These are phyloP conservation scores for Microdochium bolleyi DNA, from an alignment of 2,329 filamentous ascomycete genomes.

Conservation along the genomic window DNA sequence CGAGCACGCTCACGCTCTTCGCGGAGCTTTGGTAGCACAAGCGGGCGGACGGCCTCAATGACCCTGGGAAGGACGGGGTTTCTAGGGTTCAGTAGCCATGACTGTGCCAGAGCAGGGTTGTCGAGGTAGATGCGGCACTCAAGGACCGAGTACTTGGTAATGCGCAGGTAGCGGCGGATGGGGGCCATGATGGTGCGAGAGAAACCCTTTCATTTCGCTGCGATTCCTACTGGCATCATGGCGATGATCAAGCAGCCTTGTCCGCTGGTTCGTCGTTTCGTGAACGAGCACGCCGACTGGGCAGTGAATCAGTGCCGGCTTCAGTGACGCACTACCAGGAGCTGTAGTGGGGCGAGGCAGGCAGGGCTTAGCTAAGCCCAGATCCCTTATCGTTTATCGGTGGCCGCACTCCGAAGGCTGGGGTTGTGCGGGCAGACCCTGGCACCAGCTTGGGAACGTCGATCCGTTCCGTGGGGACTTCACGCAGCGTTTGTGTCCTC, in stretches of 20 bases:
- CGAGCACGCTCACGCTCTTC: constrained; percentile 58
- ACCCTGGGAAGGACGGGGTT: constrained; percentile 73
- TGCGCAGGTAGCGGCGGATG: constrained; percentile 80
- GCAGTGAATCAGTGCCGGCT: constrained; percentile 2
- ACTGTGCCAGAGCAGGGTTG: constrained; percentile 72
- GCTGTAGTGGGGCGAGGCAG: not conserved
- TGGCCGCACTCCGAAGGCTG: not conserved
- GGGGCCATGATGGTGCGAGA: constrained; percentile 59
- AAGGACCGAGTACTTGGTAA: constrained; percentile 89
- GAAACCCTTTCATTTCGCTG: not conserved
- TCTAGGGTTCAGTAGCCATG: constrained; percentile 75
- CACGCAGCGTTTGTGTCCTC: not conserved
- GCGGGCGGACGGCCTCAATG: constrained; percentile 75
- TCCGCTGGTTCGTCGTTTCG: too few species aligned
- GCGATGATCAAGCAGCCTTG: too few species aligned
- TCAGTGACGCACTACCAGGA: constrained; percentile 3
- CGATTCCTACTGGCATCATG: not conserved
- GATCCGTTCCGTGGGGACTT: not conserved
- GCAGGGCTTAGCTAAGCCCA: not conserved
- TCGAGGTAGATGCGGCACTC: constrained; percentile 96
- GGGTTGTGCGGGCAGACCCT: not conserved
- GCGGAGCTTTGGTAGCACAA: constrained; percentile 82
- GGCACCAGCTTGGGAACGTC: not conserved
- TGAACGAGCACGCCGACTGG: not conserved
- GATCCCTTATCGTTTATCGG: not conserved